phyloP scores from a whole-genome alignment of 2,329 filamentous ascomycete species.

The Pseudogymnoascus destructans region DNA sequence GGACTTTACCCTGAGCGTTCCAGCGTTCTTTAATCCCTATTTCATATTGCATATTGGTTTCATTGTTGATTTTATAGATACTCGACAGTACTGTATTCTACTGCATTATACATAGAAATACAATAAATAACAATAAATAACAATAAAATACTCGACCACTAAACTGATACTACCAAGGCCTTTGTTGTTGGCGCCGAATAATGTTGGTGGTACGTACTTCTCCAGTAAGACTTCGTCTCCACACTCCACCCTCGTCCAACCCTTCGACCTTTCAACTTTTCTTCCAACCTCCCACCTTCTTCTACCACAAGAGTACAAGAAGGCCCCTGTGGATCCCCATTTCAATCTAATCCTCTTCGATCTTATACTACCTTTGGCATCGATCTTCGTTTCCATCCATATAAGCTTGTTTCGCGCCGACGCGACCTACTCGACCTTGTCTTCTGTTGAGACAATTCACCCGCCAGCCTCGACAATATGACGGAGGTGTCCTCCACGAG shows the following conservation, averaged over 20 bases:
- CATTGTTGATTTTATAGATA: neutral
- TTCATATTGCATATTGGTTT: neutral
- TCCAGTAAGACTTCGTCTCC: neutral
- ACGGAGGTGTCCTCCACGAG: slow-evolving; percentile 91
- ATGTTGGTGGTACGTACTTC: neutral
- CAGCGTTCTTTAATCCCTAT: neutral
- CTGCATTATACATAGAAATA: neutral
- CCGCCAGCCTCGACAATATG: slow-evolving; percentile 25
- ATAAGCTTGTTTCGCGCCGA: neutral
- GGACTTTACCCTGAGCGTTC: neutral
- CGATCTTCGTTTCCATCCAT: neutral
- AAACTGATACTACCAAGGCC: neutral
- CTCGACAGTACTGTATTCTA: neutral
- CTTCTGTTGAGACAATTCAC: neutral
- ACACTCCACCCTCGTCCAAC: neutral
- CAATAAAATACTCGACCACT: neutral
- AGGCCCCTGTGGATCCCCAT: neutral
- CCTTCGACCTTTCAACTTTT: neutral
- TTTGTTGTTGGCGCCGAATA: neutral
- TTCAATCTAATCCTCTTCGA: neutral
- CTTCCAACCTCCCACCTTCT: neutral
- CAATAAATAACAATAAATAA: neutral
- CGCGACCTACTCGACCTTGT: neutral
- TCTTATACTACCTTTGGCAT: neutral
- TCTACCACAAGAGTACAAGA: neutral